A percentile compares a stretch with the other conserved stretches of the same genome.
phyloP scores from a whole-genome alignment of 352 stramenopile species.

The Globisporangium radiosum region DNA sequence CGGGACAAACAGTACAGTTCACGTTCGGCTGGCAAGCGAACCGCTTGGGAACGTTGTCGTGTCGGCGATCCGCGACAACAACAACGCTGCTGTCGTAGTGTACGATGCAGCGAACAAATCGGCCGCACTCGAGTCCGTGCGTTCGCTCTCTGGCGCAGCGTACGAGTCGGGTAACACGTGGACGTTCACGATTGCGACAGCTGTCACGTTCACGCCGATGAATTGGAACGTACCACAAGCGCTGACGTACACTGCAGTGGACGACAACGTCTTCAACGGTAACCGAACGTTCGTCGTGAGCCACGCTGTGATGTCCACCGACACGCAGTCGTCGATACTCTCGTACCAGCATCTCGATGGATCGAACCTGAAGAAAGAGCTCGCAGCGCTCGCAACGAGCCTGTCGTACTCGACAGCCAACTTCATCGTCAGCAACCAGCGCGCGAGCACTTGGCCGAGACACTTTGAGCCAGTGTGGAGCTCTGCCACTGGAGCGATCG shows the following conservation, averaged over 20 bases:
- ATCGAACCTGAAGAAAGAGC: slow-evolving; percentile 15
- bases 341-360: slow-evolving; percentile 24
- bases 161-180: slow-evolving; percentile 36
- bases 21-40: slow-evolving; percentile 49
- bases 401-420: slow-evolving; percentile 33
- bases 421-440: slow-evolving; percentile 33
- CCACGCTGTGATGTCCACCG: slow-evolving; percentile 21
- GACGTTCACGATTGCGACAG: slow-evolving; percentile 30
- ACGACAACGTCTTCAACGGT: slow-evolving; percentile 54
- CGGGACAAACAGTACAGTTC: slow-evolving; percentile 22
- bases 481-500: slow-evolving; percentile 27
- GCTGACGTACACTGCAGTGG: slow-evolving; percentile 45
- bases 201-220: slow-evolving; percentile 39
- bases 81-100: slow-evolving; percentile 21
- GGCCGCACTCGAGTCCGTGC: slow-evolving; percentile 8
- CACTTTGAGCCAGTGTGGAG: slow-evolving; percentile 24
- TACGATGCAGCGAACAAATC: slow-evolving; percentile 38
- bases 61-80: slow-evolving; percentile 20
- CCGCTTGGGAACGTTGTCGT: slow-evolving; percentile 40
- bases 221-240: slow-evolving; percentile 52
- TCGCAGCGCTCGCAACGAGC: slow-evolving; percentile 13
- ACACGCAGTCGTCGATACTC: slow-evolving; percentile 17
- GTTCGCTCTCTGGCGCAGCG: slow-evolving; percentile 19
- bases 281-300: slow-evolving; percentile 41
- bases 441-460: slow-evolving; percentile 29